A percentile compares a stretch with the other conserved stretches of the same genome.
These are phyloP conservation scores for Chrysanthemum lavandulifolium DNA, from an alignment of 129 eudicot species.

Conservation along the genomic window DNA sequence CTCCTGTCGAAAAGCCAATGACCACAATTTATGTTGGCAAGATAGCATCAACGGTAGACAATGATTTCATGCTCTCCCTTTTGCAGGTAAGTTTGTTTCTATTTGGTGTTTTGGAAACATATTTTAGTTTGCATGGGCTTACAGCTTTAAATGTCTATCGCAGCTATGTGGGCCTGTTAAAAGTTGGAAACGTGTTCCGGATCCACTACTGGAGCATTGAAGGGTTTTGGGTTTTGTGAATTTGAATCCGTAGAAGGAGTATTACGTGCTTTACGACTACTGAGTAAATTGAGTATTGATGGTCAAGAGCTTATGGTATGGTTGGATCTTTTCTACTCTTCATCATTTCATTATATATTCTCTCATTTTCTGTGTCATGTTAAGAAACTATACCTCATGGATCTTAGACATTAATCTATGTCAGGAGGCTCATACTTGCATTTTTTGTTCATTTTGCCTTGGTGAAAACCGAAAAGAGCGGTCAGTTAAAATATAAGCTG, in stretches of 20 bases:
- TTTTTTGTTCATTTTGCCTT: conserved; percentile 13
- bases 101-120: neutral
- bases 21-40: conserved; percentile 91
- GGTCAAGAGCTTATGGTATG: conserved; percentile 92
- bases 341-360: conserved; percentile 2
- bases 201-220: conserved; percentile 68
- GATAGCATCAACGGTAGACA: conserved; percentile 83
- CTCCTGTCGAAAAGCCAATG: conserved; percentile 74
- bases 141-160: conserved; percentile 14
- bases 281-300: conserved; percentile 83
- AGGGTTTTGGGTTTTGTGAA: conserved; percentile 93
- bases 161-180: conserved; percentile 97
- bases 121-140: conserved; percentile 4
- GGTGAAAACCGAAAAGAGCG: neutral
- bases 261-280: conserved; percentile 82
- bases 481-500: too few relatives aligned
- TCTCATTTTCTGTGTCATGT: neutral
- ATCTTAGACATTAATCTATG: neutral
- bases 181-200: conserved; percentile 95
- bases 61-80: conserved; percentile 90
- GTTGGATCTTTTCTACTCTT: conserved; percentile 9
- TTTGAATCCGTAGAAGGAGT: conserved; percentile 98
- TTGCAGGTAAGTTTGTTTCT: conserved; percentile 54
- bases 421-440: neutral
- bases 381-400: neutral